Conservation (phyloP, 495 filamentous ascomycete genomes). For the Aspergillus cristatus region DNA sequence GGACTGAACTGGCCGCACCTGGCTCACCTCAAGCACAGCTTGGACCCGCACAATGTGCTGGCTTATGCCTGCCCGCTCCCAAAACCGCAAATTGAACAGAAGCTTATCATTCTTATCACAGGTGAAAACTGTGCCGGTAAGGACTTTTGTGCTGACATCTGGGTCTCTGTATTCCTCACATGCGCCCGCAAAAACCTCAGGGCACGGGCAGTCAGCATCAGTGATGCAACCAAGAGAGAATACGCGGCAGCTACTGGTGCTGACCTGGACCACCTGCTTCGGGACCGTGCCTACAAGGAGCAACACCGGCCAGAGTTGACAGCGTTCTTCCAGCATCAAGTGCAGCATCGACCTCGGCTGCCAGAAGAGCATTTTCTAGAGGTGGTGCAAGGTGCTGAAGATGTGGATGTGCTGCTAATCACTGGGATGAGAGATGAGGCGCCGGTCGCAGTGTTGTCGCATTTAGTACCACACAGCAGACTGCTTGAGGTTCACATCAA, state of each 20-base stretch:
- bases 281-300: slow-evolving; percentile 53
- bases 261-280: slow-evolving; percentile 38
- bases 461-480: slow-evolving; percentile 47
- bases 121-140: slow-evolving; percentile 51
- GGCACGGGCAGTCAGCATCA: slow-evolving; percentile 47
- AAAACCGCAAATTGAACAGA: slow-evolving; percentile 27
- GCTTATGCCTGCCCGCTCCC: slow-evolving; percentile 47
- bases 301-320: slow-evolving; percentile 48
- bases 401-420: slow-evolving; percentile 51
- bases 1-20: slow-evolving; percentile 44
- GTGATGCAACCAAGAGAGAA: slow-evolving; percentile 49
- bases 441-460: slow-evolving; percentile 44
- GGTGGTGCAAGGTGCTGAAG: slow-evolving; percentile 31
- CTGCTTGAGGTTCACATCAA: slow-evolving; percentile 46
- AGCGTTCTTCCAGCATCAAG: slow-evolving; percentile 42
- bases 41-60: slow-evolving; percentile 46
- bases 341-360: slow-evolving; percentile 35
- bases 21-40: slow-evolving; percentile 40
- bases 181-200: slow-evolving; percentile 21
- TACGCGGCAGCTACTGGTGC: slow-evolving; percentile 47
- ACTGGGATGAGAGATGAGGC: slow-evolving; percentile 59
- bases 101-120: slow-evolving; percentile 52
- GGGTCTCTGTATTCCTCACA: slow-evolving; percentile 35
- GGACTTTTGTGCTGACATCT: slow-evolving; percentile 50
- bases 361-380: slow-evolving; percentile 48